phyloP scores from a whole-genome alignment of 306 rosid genomes.

The Abrus pulchellus region DNA sequence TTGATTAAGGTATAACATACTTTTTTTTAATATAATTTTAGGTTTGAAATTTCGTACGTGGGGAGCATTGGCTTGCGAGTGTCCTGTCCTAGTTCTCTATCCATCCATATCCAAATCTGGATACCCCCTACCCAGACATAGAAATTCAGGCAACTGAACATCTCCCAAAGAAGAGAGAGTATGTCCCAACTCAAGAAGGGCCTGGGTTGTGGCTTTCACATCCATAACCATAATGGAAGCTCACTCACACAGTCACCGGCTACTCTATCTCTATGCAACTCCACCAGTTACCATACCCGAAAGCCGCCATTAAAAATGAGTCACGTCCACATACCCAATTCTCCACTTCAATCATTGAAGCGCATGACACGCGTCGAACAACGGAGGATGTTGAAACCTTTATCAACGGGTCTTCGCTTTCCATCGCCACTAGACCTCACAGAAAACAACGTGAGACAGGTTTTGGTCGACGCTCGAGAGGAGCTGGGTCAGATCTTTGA shows the following conservation, averaged over 20 bases:
- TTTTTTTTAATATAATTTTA: background rate
- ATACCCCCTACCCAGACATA: no score
- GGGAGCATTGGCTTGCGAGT: background rate
- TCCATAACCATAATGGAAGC: conserved; percentile 34
- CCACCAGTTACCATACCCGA: background rate
- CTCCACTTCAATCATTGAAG: conserved; percentile 3
- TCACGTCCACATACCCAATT: conserved; percentile 26
- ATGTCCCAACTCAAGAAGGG: conserved; percentile 45
- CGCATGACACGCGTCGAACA: background rate
- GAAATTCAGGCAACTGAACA: background rate
- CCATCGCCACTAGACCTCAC: conserved; percentile 82
- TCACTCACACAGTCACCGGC: conserved; percentile 20
- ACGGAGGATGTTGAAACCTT: conserved; percentile 43
- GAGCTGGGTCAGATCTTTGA: conserved; percentile 86
- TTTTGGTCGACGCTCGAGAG: conserved; percentile 71
- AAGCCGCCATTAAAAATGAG: background rate
- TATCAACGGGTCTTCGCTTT: conserved; percentile 55
- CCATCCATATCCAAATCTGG: conserved; percentile 26
- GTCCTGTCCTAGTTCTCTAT: background rate
- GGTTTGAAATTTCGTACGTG: background rate
- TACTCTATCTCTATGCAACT: background rate
- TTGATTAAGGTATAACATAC: background rate
- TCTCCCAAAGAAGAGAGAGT: conserved; percentile 21
- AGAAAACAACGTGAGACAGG: conserved; percentile 72
- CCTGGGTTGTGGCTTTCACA: conserved; percentile 16